A percentile compares a stretch with the other conserved stretches of the same genome.
phyloP scores from a whole-genome alignment of 1,284 basidiomycete genomes.

The Takashimella tepidaria region DNA sequence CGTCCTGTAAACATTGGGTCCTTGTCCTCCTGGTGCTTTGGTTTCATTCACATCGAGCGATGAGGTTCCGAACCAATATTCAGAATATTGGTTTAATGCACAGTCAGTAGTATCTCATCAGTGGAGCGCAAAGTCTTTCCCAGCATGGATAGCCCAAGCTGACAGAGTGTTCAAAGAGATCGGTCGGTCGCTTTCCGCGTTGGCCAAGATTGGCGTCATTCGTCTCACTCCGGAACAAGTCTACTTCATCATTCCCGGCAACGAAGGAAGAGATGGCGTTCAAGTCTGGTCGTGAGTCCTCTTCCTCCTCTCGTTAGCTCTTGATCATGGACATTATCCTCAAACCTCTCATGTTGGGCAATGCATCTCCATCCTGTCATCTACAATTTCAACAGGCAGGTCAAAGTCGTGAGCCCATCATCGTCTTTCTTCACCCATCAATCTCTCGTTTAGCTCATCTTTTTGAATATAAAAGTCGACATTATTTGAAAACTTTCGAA shows the following conservation, averaged over 20 bases:
- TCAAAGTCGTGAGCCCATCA: conserved; percentile 44
- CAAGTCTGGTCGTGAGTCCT: conserved; percentile 84
- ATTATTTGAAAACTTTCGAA: conserved; percentile 73
- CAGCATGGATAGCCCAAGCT: background rate
- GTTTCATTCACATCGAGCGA: too few relatives aligned
- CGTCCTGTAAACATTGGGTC: too few relatives aligned
- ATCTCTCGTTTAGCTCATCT: conserved; percentile 59
- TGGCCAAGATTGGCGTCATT: conserved; percentile 76
- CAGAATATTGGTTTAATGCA: conserved; percentile 59
- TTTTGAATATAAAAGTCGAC: conserved; percentile 55
- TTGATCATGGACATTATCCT: background rate
- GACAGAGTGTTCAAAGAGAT: conserved; percentile 53
- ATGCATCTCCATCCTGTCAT: too few relatives aligned
- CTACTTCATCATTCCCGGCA: conserved; percentile 67
- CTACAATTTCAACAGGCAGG: too few relatives aligned
- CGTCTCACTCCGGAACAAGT: conserved; percentile 70
- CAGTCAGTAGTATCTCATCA: too few relatives aligned
- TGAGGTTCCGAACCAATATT: conserved; percentile 64
- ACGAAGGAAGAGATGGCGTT: conserved; percentile 75
- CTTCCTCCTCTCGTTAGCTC: background rate
- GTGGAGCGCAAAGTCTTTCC: background rate
- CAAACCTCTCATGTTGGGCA: too few relatives aligned
- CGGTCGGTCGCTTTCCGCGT: conserved; percentile 69
- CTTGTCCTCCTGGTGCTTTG: too few relatives aligned
- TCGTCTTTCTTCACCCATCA: background rate